A percentile compares a stretch with the other conserved stretches of the same genome.
Evolutionary conservation across 1,284 basidiomycete genomes (phyloP).

Genomic region (Papiliotrema flavescens): DNA sequence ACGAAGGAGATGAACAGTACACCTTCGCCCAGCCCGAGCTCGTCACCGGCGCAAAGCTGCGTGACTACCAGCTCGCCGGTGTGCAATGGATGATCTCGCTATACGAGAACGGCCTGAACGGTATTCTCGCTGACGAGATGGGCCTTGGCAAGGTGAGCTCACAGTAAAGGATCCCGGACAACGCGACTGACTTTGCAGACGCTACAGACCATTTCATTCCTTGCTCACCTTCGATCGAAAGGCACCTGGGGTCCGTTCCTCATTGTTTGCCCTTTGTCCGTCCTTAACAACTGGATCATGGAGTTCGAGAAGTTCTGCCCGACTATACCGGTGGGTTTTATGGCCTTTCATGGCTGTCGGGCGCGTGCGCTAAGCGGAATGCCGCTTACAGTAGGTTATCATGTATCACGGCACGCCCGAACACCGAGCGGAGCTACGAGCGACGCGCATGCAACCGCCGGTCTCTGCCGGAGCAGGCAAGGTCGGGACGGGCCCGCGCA

Average conservation of each 20-base stretch:
- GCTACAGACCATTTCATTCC: constrained; percentile 87
- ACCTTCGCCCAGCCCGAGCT: constrained; percentile 65
- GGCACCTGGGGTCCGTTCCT: constrained; percentile 76
- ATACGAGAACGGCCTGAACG: constrained; percentile 90
- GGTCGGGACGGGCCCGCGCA: constrained; percentile 25
- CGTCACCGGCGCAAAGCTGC: constrained; percentile 77
- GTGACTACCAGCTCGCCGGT: constrained; percentile 90
- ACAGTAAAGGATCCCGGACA: not conserved
- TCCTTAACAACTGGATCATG: constrained; percentile 84
- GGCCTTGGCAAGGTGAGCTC: constrained; percentile 71
- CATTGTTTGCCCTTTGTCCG: constrained; percentile 85
- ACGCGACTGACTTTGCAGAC: constrained; percentile 56
- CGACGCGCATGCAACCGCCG: constrained; percentile 49
- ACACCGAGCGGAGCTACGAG: constrained; percentile 71
- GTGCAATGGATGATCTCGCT: constrained; percentile 94
- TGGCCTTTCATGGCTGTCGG: not conserved
- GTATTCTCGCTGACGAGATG: constrained; percentile 83
- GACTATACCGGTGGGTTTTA: constrained; percentile 51
- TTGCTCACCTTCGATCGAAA: constrained; percentile 78
- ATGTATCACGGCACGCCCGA: constrained; percentile 84
- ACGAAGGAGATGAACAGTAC: constrained; percentile 33
- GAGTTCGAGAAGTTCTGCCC: constrained; percentile 85
- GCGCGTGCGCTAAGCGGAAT: not conserved
- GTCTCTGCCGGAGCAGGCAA: constrained; percentile 20
- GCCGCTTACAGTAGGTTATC: constrained; percentile 53